Conservation (phyloP, 768 basidiomycete species). For the Termitomyces sp. region DNA sequence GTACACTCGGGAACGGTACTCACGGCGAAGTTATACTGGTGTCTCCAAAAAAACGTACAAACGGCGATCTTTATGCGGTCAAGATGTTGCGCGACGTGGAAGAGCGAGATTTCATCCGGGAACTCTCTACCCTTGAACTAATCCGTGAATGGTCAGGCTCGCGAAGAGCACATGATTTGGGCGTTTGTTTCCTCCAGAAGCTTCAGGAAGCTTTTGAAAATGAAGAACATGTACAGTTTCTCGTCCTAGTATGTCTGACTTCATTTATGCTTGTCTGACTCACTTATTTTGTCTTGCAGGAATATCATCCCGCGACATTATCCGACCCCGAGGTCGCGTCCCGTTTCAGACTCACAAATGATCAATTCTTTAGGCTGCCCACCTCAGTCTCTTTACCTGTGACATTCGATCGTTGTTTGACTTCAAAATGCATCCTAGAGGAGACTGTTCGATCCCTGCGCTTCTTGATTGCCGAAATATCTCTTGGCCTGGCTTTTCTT, state of each 20-base stretch:
- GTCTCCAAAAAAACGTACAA: slow-evolving; percentile 3
- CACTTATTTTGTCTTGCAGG: slow-evolving; percentile 13
- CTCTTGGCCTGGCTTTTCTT: slow-evolving; percentile 34
- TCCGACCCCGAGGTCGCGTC: slow-evolving; percentile 24
- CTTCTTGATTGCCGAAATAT: slow-evolving; percentile 28
- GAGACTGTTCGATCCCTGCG: slow-evolving; percentile 19
- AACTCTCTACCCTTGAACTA: slow-evolving; percentile 19
- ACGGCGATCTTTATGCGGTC: slow-evolving; percentile 17
- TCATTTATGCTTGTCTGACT: not conserved
- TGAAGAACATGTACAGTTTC: slow-evolving; percentile 14
- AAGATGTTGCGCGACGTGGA: slow-evolving; percentile 17
- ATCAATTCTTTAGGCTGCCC: slow-evolving; percentile 2
- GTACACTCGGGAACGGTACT: slow-evolving; percentile 20
- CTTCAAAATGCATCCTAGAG: not conserved
- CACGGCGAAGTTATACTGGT: slow-evolving; percentile 24
- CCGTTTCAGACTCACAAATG: slow-evolving; percentile 17
- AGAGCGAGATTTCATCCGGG: slow-evolving; percentile 11
- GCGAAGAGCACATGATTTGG: not conserved
- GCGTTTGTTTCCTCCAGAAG: slow-evolving; percentile 22
- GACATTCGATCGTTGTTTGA: slow-evolving; percentile 1
- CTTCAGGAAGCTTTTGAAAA: slow-evolving; percentile 20
- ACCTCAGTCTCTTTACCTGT: slow-evolving; percentile 13
- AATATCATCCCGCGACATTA: slow-evolving; percentile 29
- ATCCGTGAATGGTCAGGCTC: slow-evolving; percentile 11
- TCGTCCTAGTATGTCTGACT: slow-evolving; percentile 20